Evolutionary conservation across 2,329 filamentous ascomycete species (phyloP).

Genomic region (Ascochyta rabiei): DNA sequence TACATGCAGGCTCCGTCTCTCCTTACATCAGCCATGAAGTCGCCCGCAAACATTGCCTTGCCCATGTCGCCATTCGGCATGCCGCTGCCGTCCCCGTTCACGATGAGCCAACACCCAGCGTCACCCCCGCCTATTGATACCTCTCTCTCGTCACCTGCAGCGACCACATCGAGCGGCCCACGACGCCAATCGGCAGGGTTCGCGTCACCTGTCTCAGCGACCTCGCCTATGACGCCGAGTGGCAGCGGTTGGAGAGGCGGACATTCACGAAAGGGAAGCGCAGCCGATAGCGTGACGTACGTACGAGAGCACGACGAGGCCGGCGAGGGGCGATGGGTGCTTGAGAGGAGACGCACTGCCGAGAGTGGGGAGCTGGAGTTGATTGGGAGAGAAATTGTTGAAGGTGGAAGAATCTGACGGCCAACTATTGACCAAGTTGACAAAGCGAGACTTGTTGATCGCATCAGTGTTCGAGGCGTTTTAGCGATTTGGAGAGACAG

Average conservation of each 20-base stretch:
- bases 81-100: constrained; percentile 35
- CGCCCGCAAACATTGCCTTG: constrained; percentile 27
- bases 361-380: constrained; percentile 70
- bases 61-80: constrained; percentile 32
- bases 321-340: constrained; percentile 66
- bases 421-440: background rate
- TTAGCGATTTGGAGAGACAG: background rate
- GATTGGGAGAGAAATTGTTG: constrained; percentile 68
- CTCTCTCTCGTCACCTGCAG: constrained; percentile 32
- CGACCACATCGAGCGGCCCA: constrained; percentile 28
- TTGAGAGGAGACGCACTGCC: constrained; percentile 70
- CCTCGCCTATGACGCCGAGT: constrained; percentile 40
- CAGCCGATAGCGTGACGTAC: constrained; percentile 72
- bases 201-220: constrained; percentile 41
- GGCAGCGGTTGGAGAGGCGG: constrained; percentile 38
- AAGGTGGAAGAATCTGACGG: constrained; percentile 53
- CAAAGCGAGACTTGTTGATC: background rate
- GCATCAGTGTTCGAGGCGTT: constrained; percentile 4
- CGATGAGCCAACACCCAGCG: constrained; percentile 24
- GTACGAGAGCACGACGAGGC: constrained; percentile 65
- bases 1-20: constrained; percentile 19
- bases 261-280: constrained; percentile 54
- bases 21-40: constrained; percentile 19
- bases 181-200: constrained; percentile 40
- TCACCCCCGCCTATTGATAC: constrained; percentile 33